Conservation (phyloP, 2,329 filamentous ascomycete species). For the Monilinia vaccinii-corymbosi region DNA sequence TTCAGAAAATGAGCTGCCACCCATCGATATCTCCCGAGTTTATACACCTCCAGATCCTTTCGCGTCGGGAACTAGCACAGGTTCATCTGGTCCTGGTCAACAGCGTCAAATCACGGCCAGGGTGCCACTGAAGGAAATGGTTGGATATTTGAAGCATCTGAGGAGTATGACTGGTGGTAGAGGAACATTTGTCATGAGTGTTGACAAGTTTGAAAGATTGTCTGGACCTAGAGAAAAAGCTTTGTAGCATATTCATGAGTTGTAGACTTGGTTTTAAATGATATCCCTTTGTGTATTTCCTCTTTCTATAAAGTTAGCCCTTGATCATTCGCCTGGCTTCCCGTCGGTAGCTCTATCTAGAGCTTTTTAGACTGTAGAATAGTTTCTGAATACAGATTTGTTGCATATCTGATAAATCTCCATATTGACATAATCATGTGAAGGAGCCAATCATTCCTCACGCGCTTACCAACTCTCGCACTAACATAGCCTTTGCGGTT, state of each 20-base stretch:
- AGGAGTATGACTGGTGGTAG: conserved; percentile 81
- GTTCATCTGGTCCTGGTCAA: conserved; percentile 38
- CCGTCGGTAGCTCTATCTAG: background rate
- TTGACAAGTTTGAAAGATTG: conserved; percentile 64
- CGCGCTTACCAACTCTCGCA: background rate
- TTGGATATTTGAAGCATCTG: conserved; percentile 84
- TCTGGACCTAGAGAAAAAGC: conserved; percentile 42
- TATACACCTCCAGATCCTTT: conserved; percentile 89
- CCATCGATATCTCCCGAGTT: conserved; percentile 63
- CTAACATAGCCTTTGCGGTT: background rate
- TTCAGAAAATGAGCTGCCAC: conserved; percentile 14
- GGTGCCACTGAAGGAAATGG: conserved; percentile 93
- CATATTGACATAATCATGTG: background rate
- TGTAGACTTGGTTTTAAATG: background rate
- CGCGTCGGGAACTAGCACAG: conserved; percentile 38
- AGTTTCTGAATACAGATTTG: background rate
- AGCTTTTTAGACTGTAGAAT: background rate
- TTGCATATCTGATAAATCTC: background rate
- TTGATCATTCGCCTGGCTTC: no score
- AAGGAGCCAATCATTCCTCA: background rate
- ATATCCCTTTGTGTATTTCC: background rate
- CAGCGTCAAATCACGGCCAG: conserved; percentile 67
- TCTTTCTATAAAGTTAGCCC: background rate
- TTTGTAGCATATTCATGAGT: conserved; percentile 12
- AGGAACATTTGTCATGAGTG: conserved; percentile 66